These are phyloP conservation scores for Fistulinella staudtii DNA, from an alignment of 1,284 basidiomycete genomes.

Conservation along the genomic window DNA sequence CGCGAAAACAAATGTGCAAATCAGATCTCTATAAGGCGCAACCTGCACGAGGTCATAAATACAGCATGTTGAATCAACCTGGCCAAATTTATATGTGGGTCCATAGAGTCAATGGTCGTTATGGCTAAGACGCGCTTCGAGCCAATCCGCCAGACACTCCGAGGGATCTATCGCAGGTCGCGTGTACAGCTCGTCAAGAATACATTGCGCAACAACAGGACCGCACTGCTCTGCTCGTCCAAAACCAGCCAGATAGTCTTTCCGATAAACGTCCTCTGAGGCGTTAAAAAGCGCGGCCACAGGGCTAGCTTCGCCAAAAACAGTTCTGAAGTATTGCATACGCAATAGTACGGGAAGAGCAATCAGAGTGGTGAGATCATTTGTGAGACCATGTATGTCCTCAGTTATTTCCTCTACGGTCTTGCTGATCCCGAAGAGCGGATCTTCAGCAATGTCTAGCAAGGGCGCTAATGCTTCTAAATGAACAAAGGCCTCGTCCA, in stretches of 20 bases:
- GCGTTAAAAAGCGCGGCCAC: slow-evolving; percentile 56
- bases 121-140: slow-evolving; percentile 44
- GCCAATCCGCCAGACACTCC: slow-evolving; percentile 41
- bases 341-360: slow-evolving; percentile 64
- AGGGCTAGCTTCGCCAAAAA: slow-evolving; percentile 33
- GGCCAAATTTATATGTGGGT: background rate
- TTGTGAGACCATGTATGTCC: slow-evolving; percentile 50
- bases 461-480: slow-evolving; percentile 53
- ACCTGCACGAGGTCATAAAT: background rate
- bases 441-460: slow-evolving; percentile 45
- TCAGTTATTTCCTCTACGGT: slow-evolving; percentile 30
- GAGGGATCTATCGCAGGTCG: slow-evolving; percentile 28
- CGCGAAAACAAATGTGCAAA: background rate
- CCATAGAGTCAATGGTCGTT: slow-evolving; percentile 25
- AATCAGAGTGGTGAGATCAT: slow-evolving; percentile 64
- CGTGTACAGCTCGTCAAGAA: slow-evolving; percentile 46
- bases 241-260: slow-evolving; percentile 66
- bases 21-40: background rate
- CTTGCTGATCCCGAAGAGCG: slow-evolving; percentile 24
- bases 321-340: slow-evolving; percentile 20
- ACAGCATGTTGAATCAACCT: background rate
- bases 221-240: slow-evolving; percentile 72
- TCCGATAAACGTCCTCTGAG: slow-evolving; percentile 59
- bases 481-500: slow-evolving; percentile 69
- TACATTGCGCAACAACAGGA: slow-evolving; percentile 50